Conservation (phyloP, 1,284 basidiomycete genomes). For the Uromyces viciae-fabae region DNA sequence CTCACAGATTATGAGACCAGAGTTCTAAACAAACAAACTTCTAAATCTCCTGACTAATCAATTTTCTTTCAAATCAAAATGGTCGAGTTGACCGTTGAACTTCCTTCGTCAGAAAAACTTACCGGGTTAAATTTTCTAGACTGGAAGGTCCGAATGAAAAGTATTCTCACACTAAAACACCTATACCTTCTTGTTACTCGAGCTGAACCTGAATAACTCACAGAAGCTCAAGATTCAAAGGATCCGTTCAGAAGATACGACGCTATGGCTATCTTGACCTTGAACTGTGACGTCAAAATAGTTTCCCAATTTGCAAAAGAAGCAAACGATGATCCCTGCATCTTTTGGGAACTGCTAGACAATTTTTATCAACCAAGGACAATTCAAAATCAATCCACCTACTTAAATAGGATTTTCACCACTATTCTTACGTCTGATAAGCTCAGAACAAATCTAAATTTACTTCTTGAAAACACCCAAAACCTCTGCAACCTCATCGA, state of each 20-base stretch:
- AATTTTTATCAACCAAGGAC: slow-evolving; percentile 9
- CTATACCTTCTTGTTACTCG: background rate
- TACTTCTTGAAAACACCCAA: background rate
- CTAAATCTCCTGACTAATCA: too few species aligned
- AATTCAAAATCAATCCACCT: slow-evolving; percentile 10
- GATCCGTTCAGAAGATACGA: background rate
- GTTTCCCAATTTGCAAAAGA: background rate
- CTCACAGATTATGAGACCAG: too few species aligned
- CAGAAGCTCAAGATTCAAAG: background rate
- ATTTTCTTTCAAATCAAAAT: too few species aligned
- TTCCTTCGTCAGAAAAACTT: background rate
- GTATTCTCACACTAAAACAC: background rate
- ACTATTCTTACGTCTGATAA: background rate
- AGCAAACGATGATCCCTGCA: background rate
- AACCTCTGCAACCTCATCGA: slow-evolving; percentile 3
- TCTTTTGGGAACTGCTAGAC: background rate
- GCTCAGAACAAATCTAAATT: background rate
- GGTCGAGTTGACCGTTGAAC: slow-evolving; percentile 2
- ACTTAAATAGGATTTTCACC: background rate
- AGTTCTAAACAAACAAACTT: too few species aligned
- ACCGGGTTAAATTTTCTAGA: background rate
- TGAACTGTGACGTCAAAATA: slow-evolving; percentile 20
- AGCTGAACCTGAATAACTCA: background rate
- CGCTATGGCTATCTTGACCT: background rate
- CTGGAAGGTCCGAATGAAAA: slow-evolving; percentile 17